Evolutionary conservation across 331 rosid genomes (phyloP).

Genomic region (Ulmus americana): DNA sequence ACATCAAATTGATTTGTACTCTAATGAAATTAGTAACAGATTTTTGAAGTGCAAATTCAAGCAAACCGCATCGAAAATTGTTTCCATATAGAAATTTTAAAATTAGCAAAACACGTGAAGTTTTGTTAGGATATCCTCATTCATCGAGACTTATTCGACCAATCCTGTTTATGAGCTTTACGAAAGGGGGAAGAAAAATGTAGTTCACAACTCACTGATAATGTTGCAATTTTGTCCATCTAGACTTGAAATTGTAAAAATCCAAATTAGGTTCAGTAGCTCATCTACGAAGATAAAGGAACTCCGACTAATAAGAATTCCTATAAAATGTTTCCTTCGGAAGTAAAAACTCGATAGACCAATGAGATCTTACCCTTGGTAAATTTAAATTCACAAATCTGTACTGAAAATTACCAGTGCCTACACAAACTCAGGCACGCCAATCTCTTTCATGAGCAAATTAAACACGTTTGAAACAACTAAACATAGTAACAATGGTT

Average conservation of each 20-base stretch:
- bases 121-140: background rate
- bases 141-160: background rate
- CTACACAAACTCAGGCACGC: background rate
- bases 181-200: background rate
- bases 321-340: background rate
- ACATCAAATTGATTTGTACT: background rate
- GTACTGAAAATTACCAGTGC: too few relatives aligned
- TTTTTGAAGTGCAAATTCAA: background rate
- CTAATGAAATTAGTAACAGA: background rate
- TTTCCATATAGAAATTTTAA: background rate
- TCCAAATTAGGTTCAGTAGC: background rate
- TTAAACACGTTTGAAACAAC: background rate
- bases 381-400: background rate
- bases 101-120: background rate
- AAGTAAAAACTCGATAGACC: background rate
- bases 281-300: background rate
- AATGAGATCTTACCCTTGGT: background rate
- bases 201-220: background rate
- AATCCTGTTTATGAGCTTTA: background rate
- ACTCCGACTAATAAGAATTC: background rate
- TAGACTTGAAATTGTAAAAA: background rate
- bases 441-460: background rate
- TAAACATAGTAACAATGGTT: constrained; percentile 1
- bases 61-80: background rate
- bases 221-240: background rate